Evolutionary conservation across 352 stramenopile species (phyloP), one percentile per base, ranked within the genome.

Genomic region (Phytopythium boreale): DNA sequence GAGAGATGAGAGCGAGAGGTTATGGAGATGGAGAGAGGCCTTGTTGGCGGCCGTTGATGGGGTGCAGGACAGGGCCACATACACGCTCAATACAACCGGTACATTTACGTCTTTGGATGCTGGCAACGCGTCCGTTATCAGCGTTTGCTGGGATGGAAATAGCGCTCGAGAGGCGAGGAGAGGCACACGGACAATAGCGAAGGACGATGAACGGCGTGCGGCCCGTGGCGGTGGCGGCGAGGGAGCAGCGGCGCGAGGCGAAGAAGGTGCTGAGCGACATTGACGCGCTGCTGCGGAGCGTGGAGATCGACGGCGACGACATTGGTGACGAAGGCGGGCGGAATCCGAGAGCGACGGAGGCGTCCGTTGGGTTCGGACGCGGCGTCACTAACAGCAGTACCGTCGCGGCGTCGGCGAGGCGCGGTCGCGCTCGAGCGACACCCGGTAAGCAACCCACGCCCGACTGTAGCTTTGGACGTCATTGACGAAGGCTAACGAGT

Each of bases 231-330:
- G 31, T 71, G 0, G 59, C 71, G 59, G 49, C 51, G 2, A 62
- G 74, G 2, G 55, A 69, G 34, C 70, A 69, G 66, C 68, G 69
- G 4, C 60, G 72, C 43, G 63, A 68, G 36, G 62, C 61, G n/a
- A 55, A n/a, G 15, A 64, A 52, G 12, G 66, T 59, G 9, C 61
- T 77, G 2, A 57, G 66, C 53, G 64, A 62, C 46, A 74, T 80
- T 37, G 67, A 80, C 56, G 61, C 61, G 27, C 24, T 79, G 34
- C 67, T 80, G 46, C 11, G n/a, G 15, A 11, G 36, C 6, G 36
- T 52, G 1, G 12, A 36, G n/a, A n/a, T n/a, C 5, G 37, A 29
- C 0, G n/a, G 2, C 8, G 46, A 17, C 4, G 46, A 31, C 46
- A 12, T 10, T 2, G 46, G 20, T n/a, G 8, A 7, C 4, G 43